These are phyloP conservation scores for Saccharomycopsis fibuligera DNA, from an alignment of 805 yeast species.

Conservation along the genomic window DNA sequence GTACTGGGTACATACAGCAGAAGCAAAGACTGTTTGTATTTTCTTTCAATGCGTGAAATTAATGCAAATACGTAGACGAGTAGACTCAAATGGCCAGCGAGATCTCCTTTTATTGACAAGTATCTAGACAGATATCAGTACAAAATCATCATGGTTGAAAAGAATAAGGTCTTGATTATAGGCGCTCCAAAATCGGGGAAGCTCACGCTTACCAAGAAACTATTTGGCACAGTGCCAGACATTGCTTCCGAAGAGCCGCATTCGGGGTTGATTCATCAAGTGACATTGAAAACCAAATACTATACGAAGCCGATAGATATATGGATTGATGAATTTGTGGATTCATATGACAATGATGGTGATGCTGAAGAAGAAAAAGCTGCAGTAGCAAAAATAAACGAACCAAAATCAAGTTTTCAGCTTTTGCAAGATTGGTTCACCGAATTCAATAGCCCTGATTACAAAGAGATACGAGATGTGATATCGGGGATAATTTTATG, in stretches of 20 bases:
- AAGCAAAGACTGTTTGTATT: no score
- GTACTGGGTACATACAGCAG: no score
- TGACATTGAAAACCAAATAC: slow-evolving; percentile 17
- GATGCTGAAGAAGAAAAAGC: slow-evolving; percentile 24
- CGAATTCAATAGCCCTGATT: slow-evolving; percentile 74
- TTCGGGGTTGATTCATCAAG: slow-evolving; percentile 19
- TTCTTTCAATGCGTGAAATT: no score
- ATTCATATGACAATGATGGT: no score
- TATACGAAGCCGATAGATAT: slow-evolving; percentile 11
- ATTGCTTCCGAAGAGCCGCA: neutral
- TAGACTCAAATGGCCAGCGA: no score
- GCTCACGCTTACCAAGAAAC: slow-evolving; percentile 7
- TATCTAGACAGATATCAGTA: no score
- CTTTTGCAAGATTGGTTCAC: slow-evolving; percentile 21
- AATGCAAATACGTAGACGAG: no score
- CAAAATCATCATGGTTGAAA: slow-evolving; percentile 19
- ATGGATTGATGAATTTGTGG: slow-evolving; percentile 24
- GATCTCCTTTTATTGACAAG: no score
- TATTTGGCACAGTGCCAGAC: slow-evolving; percentile 12
- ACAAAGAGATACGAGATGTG: slow-evolving; percentile 56
- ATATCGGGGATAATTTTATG: slow-evolving; percentile 67
- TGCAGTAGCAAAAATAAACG: no score
- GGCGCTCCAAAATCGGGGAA: slow-evolving; percentile 19
- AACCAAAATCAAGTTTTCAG: neutral
- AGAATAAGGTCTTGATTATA: slow-evolving; percentile 15